Evolutionary conservation across 1,284 basidiomycete genomes (phyloP), one percentile per base, ranked within the genome.

Genomic region (Fistulina hepatica): DNA sequence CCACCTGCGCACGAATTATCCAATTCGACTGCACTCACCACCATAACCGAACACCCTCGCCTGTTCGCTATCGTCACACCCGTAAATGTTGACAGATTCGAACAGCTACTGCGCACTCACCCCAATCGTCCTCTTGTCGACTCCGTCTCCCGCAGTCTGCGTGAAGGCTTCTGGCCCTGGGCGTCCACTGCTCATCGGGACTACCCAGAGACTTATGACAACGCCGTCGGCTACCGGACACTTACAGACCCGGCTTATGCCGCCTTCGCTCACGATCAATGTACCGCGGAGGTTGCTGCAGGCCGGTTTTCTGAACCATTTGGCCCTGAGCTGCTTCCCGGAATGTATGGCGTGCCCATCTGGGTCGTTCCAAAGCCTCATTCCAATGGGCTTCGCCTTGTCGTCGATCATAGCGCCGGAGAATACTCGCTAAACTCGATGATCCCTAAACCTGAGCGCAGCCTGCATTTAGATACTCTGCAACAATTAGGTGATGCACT

Each of bases 161-260:
- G 49, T 3, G 41, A 59, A 23, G 65, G 64, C 2, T 65, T 65
- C 44, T 67, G 63, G 64, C 64, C 62, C 0, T 64, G 47, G 43
- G 64, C 64, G 0, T 44, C 57, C 7, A 57, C 46, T 0, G n/a
- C 37, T 3, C 28, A 42, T 8, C 15, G 21, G 0, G 34, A 20
- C 0, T 52, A 54, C 17, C 57, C 55, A 5, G 35, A 19, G 2
- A 57, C 45, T 2, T 43, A 39, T 6, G 55, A 65, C 28, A 27
- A 41, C 32, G 15, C 28, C 9, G n/a, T n/a, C n/a, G n/a, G n/a
- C n/a, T n/a, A n/a, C n/a, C 15, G 13, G 28, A 13, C 28, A 19
- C 13, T 31, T 13, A 8, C 13, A 9, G 11, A 35, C 30, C 7
- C 40, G 47, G 4, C n/a, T 35, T 4, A 30, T 40, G 33, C 17